Conservation (phyloP, 257 asterid species). For the Rauvolfia tetraphylla region DNA sequence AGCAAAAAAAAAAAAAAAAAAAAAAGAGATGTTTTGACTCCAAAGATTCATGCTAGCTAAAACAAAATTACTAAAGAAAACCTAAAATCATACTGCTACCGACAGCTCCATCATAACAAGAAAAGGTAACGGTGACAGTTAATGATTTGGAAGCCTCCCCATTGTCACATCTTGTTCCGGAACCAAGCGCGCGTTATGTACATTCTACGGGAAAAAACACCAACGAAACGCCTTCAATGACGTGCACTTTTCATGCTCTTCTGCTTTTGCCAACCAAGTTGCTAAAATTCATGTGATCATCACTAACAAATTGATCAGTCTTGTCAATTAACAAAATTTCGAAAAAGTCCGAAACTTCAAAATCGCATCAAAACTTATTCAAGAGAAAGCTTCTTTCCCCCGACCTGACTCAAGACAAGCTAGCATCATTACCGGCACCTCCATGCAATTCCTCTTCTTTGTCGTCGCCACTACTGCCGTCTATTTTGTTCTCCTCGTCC, state of each 20-base stretch:
- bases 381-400: background rate
- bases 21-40: too few species aligned
- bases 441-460: background rate
- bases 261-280: background rate
- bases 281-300: background rate
- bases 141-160: too few species aligned
- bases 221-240: too few species aligned
- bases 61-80: too few species aligned
- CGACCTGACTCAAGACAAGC: background rate
- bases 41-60: too few species aligned
- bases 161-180: background rate
- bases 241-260: background rate
- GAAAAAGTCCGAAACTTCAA: too few species aligned
- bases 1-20: too few species aligned
- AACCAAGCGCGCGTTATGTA: background rate
- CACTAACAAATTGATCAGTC: too few species aligned
- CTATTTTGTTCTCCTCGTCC: background rate
- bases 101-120: too few species aligned
- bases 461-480: background rate
- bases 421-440: background rate
- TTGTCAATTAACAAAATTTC: too few species aligned
- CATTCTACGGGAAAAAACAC: background rate
- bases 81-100: too few species aligned
- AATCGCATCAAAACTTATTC: background rate
- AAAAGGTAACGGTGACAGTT: too few species aligned